Conservation (phyloP, 108 stramenopile species). For the Skeletonema marinoi region DNA sequence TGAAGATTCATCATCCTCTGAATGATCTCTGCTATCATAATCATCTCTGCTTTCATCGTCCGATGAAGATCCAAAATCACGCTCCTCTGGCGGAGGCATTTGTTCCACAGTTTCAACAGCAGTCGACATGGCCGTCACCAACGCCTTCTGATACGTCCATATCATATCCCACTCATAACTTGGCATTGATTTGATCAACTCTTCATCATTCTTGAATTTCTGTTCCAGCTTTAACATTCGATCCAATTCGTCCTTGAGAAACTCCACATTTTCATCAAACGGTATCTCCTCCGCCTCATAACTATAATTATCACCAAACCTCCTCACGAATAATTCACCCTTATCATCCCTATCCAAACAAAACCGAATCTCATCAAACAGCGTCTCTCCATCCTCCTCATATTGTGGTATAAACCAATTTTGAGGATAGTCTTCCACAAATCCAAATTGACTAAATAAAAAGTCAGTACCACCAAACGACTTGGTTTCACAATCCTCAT, state of each 20-base stretch:
- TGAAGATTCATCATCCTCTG: not conserved
- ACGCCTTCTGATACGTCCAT: constrained; percentile 36
- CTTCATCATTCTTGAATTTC: constrained; percentile 17
- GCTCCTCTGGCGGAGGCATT: not conserved
- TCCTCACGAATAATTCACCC: not conserved
- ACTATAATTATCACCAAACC: not conserved
- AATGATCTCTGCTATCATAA: not conserved
- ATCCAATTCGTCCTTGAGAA: constrained; percentile 18
- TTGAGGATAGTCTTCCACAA: constrained; percentile 41
- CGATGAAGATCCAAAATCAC: not conserved
- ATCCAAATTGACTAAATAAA: constrained; percentile 41
- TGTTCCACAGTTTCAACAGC: constrained; percentile 19
- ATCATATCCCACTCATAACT: constrained; percentile 46
- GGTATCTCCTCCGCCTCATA: constrained; percentile 27
- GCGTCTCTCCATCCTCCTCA: not conserved
- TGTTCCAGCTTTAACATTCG: constrained; percentile 17
- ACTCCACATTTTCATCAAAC: constrained; percentile 18
- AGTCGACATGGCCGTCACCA: constrained; percentile 40
- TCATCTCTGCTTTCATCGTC: not conserved
- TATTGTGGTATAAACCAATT: constrained; percentile 2
- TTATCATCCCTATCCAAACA: constrained; percentile 33
- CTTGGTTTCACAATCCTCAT: constrained; percentile 33
- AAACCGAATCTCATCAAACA: constrained; percentile 38
- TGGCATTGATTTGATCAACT: constrained; percentile 34
- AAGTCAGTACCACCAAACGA: constrained; percentile 28